A percentile compares a stretch with the other conserved stretches of the same genome.
These are phyloP conservation scores for Wickerhamomyces canadensis DNA, from an alignment of 805 yeast species.

Conservation along the genomic window DNA sequence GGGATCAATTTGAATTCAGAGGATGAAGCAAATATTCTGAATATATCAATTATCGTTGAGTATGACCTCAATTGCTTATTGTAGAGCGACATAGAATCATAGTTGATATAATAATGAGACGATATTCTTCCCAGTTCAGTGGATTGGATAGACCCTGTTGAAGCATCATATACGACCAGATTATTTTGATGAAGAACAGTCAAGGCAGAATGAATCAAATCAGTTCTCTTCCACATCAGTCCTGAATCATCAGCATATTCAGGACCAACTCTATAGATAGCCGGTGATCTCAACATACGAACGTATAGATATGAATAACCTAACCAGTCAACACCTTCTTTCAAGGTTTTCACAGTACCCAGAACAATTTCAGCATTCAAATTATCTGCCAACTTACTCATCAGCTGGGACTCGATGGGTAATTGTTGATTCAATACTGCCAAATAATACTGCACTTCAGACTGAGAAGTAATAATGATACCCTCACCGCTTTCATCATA, in stretches of 20 bases:
- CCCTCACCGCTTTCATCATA: slow-evolving; percentile 93
- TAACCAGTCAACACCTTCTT: slow-evolving; percentile 78
- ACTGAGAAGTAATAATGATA: slow-evolving; percentile 81
- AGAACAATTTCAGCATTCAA: slow-evolving; percentile 83
- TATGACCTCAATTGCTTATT: slow-evolving; percentile 57
- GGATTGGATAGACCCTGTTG: slow-evolving; percentile 41
- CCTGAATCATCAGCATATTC: slow-evolving; percentile 49
- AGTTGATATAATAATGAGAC: slow-evolving; percentile 77
- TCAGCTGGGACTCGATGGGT: slow-evolving; percentile 86
- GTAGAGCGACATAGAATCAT: slow-evolving; percentile 67
- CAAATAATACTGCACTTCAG: slow-evolving; percentile 80
- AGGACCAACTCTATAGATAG: slow-evolving; percentile 67
- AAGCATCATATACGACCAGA: slow-evolving; percentile 54
- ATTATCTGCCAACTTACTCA: slow-evolving; percentile 63
- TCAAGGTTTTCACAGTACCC: slow-evolving; percentile 55
- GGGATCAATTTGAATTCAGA: slow-evolving; percentile 83
- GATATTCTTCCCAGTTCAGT: slow-evolving; percentile 81
- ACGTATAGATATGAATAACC: slow-evolving; percentile 73
- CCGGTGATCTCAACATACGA: slow-evolving; percentile 72
- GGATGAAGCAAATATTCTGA: slow-evolving; percentile 72
- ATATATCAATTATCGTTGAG: slow-evolving; percentile 64
- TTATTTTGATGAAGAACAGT: slow-evolving; percentile 46
- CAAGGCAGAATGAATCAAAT: slow-evolving; percentile 75
- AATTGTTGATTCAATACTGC: slow-evolving; percentile 88
- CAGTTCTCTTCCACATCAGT: slow-evolving; percentile 50